These are phyloP conservation scores for Hanseniaspora pseudoguilliermondii DNA, from an alignment of 805 yeast species.

Conservation along the genomic window DNA sequence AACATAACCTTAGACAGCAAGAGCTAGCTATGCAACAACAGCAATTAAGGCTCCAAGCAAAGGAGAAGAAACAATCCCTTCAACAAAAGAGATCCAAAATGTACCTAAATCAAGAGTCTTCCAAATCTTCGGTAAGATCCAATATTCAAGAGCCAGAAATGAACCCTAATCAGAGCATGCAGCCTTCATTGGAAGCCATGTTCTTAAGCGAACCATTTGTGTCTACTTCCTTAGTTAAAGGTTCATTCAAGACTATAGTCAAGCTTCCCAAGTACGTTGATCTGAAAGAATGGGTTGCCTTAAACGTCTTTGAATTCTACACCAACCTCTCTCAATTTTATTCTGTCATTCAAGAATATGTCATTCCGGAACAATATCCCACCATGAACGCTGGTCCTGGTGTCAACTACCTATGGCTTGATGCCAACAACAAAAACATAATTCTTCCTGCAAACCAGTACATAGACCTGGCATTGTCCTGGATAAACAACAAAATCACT, in stretches of 20 bases:
- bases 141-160: conserved; percentile 13
- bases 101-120: conserved; percentile 18
- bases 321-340: conserved; percentile 77
- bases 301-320: conserved; percentile 80
- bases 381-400: conserved; percentile 94
- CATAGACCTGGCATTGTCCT: conserved; percentile 78
- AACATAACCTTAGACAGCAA: conserved; percentile 25
- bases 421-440: conserved; percentile 62
- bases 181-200: conserved; percentile 27
- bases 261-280: conserved; percentile 92
- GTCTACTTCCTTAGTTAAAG: conserved; percentile 87
- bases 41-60: conserved; percentile 17
- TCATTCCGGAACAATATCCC: conserved; percentile 79
- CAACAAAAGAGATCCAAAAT: conserved; percentile 14
- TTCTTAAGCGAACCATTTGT: conserved; percentile 88
- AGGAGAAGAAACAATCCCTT: conserved; percentile 23
- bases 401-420: conserved; percentile 84
- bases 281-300: conserved; percentile 88
- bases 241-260: conserved; percentile 90
- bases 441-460: conserved; percentile 87
- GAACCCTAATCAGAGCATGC: conserved; percentile 30
- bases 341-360: conserved; percentile 80
- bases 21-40: conserved; percentile 12
- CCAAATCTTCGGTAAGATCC: conserved; percentile 9
- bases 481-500: conserved; percentile 78